These are phyloP conservation scores for Barnettozyma siamensis DNA, from an alignment of 805 yeast species.

Conservation along the genomic window DNA sequence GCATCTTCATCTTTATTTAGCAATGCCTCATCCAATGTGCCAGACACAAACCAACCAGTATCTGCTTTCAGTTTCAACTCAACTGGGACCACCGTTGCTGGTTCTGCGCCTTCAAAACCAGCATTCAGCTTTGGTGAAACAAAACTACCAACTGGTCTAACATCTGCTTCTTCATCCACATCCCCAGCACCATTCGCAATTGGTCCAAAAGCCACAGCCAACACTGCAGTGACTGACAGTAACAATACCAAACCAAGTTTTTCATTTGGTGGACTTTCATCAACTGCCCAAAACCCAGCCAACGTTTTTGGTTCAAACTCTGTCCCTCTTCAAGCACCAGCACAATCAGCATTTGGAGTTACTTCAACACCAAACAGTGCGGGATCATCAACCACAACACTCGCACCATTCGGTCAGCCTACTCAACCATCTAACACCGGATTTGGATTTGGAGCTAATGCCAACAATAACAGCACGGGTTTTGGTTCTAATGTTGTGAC, in stretches of 20 bases:
- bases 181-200: conserved; percentile 8
- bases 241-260: conserved; percentile 8
- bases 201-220: neutral
- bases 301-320: conserved; percentile 11
- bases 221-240: neutral
- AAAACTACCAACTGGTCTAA: neutral
- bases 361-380: conserved; percentile 19
- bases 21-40: no score
- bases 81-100: no score
- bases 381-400: conserved; percentile 11
- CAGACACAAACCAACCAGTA: no score
- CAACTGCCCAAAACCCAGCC: conserved; percentile 10
- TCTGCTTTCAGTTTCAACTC: no score
- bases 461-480: neutral
- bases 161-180: conserved; percentile 3
- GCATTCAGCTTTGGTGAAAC: neutral
- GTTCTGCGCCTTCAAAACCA: neutral
- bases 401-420: conserved; percentile 13
- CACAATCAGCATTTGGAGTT: conserved; percentile 15
- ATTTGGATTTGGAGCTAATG: conserved; percentile 7
- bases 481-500: conserved; percentile 2
- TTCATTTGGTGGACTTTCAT: conserved; percentile 12
- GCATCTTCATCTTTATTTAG: no score
- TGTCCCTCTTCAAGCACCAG: conserved; percentile 3
- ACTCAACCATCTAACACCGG: conserved; percentile 13